Evolutionary conservation across 2,329 filamentous ascomycete genomes (phyloP).

Genomic region (Ilyonectria sp.): DNA sequence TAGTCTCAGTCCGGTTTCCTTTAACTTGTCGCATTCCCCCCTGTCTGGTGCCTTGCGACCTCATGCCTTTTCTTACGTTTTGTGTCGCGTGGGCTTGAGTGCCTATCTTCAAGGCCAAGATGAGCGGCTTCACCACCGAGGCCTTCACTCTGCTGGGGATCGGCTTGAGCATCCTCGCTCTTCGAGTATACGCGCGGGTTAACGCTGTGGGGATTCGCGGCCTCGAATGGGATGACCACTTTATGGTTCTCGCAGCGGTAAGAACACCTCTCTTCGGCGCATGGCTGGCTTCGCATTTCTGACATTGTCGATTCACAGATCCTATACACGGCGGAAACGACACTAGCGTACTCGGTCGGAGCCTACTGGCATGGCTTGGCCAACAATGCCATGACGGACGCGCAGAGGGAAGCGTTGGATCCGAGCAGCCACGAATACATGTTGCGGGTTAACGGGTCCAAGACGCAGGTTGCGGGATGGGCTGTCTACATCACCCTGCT

Average conservation of each 20-base stretch:
- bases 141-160: slow-evolving; percentile 54
- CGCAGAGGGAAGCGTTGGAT: slow-evolving; percentile 59
- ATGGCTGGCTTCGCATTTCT: slow-evolving; percentile 57
- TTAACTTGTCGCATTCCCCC: slow-evolving; percentile 4
- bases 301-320: slow-evolving; percentile 52
- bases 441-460: slow-evolving; percentile 59
- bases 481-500: slow-evolving; percentile 64
- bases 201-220: slow-evolving; percentile 50
- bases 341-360: slow-evolving; percentile 63
- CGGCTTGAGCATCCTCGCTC: slow-evolving; percentile 52
- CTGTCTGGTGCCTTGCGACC: background rate
- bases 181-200: slow-evolving; percentile 55
- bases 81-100: slow-evolving; percentile 2
- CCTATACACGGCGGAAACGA: slow-evolving; percentile 65
- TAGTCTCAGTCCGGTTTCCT: background rate
- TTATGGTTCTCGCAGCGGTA: slow-evolving; percentile 55
- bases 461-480: slow-evolving; percentile 68
- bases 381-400: slow-evolving; percentile 68
- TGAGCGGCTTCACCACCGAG: slow-evolving; percentile 50
- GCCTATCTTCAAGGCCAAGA: slow-evolving; percentile 14
- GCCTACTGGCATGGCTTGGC: slow-evolving; percentile 63
- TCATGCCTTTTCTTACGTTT: background rate
- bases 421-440: slow-evolving; percentile 60
- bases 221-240: slow-evolving; percentile 54
- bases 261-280: slow-evolving; percentile 58